Conservation (phyloP, 768 basidiomycete genomes). For the Strobilomyces dryophilus region DNA sequence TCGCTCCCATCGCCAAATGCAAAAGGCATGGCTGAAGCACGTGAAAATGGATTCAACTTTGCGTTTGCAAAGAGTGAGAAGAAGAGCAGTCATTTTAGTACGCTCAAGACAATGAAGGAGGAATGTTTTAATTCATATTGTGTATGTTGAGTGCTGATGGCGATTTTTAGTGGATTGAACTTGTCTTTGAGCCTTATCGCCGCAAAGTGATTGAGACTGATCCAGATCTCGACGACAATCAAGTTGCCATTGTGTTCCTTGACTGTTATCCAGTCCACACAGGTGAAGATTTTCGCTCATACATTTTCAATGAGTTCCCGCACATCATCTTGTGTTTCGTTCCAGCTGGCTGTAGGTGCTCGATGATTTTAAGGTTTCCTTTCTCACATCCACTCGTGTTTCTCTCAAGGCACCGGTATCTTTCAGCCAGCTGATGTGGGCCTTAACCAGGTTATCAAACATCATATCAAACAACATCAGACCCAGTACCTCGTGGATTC, state of each 20-base stretch:
- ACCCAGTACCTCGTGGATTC: not conserved
- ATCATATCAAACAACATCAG: not conserved
- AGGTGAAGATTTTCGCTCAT: conserved; percentile 15
- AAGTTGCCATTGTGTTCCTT: conserved; percentile 19
- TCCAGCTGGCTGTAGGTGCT: not conserved
- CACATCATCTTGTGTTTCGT: not conserved
- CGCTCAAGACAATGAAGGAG: conserved; percentile 27
- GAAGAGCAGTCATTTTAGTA: conserved; percentile 17
- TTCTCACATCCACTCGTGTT: not conserved
- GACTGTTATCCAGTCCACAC: conserved; percentile 31
- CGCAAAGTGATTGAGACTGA: conserved; percentile 5
- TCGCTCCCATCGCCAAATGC: conserved; percentile 16
- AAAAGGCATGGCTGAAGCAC: conserved; percentile 10
- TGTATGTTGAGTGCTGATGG: not conserved
- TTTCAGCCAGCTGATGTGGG: not conserved
- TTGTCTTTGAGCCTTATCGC: conserved; percentile 15
- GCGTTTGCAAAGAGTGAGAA: conserved; percentile 19
- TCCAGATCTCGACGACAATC: conserved; percentile 11
- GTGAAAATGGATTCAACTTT: conserved; percentile 18
- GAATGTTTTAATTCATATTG: not conserved
- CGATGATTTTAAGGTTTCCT: too few species aligned
- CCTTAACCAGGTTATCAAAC: not conserved
- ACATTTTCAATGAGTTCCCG: not conserved
- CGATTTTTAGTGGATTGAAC: conserved; percentile 6
- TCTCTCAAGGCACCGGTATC: not conserved